Evolutionary conservation across 177 flowering plant species (phyloP), one percentile per base, ranked within the genome.

Genomic region (Tripterygium wilfordii): DNA sequence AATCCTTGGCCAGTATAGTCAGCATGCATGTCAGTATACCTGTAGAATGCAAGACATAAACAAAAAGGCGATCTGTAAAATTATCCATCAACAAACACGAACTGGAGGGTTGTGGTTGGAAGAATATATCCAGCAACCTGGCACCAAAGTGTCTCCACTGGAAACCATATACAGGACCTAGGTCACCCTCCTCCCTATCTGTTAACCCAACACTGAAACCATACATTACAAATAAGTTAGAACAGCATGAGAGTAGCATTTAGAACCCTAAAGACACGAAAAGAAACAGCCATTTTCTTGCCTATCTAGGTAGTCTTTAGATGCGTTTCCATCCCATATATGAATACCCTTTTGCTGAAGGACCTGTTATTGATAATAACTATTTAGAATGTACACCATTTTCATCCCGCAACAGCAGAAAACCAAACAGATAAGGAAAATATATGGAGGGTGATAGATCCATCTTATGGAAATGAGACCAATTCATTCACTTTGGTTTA

Each of bases 121-220:
- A n/a, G n/a, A n/a, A n/a, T n/a, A n/a, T n/a, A 26, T 26, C 21
- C 47, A 55, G 68, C n/a, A 28, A 91, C 98, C 78, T 83, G 38
- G 98, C 98, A 48, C 96, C 98, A 69, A 84, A 89, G 60, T 92
- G 96, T 51, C 96, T 69, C 98, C 98, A 89, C 65, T 88, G 98
- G 45, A 92, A 92, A 18, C 96, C 98, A 67, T 88, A 92, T 21
- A 92, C 61, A 33, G 98, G 98, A 51, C 98, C 98, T 53, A 92
- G 66, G 64, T 89, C 98, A 62, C 96, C 98, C 63, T 84, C 96
- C 69, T 86, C 96, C 59, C 96, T 74, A 16, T 84, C 83, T 8
- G 54, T 54, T 65, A 92, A 62, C 21, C 88, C 95, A 68, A 88
- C 61, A 56, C 98, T 92, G 81, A 18, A 77, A 72, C 29, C 41